Percentiles rank a stretch among this genome's conserved stretches.
Conservation (phyloP, 805 yeast genomes). For the Ogataea pilisensis region DNA sequence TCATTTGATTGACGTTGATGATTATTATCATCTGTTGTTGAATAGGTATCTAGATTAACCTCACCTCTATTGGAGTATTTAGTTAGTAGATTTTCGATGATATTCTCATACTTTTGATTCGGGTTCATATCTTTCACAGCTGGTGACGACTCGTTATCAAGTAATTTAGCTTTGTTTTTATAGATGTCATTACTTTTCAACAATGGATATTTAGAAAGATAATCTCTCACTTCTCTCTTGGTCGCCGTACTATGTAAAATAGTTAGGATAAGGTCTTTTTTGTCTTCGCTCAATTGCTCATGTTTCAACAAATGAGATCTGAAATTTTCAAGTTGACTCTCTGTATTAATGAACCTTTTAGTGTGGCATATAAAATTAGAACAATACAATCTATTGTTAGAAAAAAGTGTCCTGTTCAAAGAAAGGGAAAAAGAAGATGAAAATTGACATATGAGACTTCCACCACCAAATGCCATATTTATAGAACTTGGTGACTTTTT, state of each 20-base stretch:
- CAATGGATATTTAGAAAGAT: conserved; percentile 66
- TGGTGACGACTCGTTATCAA: conserved; percentile 3
- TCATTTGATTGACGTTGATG: conserved; percentile 11
- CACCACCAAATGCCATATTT: too few species aligned
- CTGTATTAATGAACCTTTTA: conserved; percentile 1
- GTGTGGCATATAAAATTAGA: not conserved
- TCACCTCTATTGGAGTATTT: conserved; percentile 14
- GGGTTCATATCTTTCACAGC: conserved; percentile 11
- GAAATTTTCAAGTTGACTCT: conserved; percentile 16
- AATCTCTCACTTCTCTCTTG: conserved; percentile 83
- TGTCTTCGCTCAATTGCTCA: conserved; percentile 38
- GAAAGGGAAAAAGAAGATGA: too few species aligned
- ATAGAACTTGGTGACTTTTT: too few species aligned
- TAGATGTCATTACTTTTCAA: conserved; percentile 32
- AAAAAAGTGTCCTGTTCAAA: too few species aligned
- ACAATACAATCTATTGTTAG: not conserved
- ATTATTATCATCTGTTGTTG: conserved; percentile 1
- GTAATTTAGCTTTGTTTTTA: conserved; percentile 15
- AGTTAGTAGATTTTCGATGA: conserved; percentile 26
- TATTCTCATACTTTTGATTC: conserved; percentile 33
- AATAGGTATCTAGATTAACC: conserved; percentile 5
- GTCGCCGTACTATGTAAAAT: conserved; percentile 89
- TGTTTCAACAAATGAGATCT: conserved; percentile 26
- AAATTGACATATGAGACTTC: too few species aligned
- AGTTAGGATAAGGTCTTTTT: conserved; percentile 71